These are phyloP conservation scores for Suillus brevipes DNA, from an alignment of 768 basidiomycete genomes.

Conservation along the genomic window DNA sequence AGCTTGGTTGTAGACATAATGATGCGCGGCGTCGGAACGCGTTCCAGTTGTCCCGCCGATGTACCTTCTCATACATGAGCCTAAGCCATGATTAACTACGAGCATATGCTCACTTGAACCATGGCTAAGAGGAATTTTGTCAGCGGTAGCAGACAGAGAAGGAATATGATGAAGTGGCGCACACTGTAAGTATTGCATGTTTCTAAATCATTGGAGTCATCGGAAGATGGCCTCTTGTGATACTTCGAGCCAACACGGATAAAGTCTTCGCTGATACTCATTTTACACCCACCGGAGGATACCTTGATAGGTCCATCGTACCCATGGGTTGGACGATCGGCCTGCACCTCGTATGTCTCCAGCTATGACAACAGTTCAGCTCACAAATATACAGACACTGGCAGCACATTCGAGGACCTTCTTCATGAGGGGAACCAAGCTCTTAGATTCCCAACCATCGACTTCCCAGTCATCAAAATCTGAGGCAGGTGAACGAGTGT, in stretches of 20 bases:
- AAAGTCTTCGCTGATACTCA: constrained; percentile 41
- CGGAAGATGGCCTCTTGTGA: constrained; percentile 44
- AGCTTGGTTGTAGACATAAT: constrained; percentile 37
- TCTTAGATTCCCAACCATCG: constrained; percentile 26
- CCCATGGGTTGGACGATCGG: constrained; percentile 20
- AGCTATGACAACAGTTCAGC: constrained; percentile 9
- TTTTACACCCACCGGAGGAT: constrained; percentile 24
- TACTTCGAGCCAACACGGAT: constrained; percentile 45
- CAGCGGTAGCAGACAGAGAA: neutral
- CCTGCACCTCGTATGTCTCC: constrained; percentile 23
- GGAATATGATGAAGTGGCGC: constrained; percentile 2
- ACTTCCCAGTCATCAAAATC: constrained; percentile 34
- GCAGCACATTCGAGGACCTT: constrained; percentile 17
- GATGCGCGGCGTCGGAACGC: constrained; percentile 35
- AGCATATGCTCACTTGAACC: constrained; percentile 18
- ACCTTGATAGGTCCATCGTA: constrained; percentile 25
- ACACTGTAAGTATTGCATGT: constrained; percentile 26
- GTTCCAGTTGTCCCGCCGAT: constrained; percentile 44
- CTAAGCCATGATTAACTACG: neutral
- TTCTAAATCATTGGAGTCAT: constrained; percentile 51
- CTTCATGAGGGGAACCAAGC: constrained; percentile 26
- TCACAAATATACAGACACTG: neutral
- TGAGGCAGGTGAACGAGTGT: constrained; percentile 25
- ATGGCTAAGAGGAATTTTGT: constrained; percentile 14
- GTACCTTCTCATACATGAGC: constrained; percentile 41